A percentile compares a stretch with the other conserved stretches of the same genome.
Conservation (phyloP, 768 basidiomycete genomes). For the Agrocybe pediades region DNA sequence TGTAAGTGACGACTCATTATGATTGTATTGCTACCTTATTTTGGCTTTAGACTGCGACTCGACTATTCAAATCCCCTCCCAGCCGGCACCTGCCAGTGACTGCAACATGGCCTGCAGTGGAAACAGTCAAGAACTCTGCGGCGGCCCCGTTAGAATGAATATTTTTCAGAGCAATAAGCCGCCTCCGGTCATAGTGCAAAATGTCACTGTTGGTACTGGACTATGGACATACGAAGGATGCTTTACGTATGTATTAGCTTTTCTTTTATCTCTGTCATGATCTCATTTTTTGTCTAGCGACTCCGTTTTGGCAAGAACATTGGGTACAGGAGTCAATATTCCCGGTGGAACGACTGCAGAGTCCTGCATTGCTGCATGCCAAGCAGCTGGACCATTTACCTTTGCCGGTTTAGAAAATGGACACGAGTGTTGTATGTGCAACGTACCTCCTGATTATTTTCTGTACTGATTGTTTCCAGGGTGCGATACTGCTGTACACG, state of each 20-base stretch:
- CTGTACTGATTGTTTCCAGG: conserved; percentile 23
- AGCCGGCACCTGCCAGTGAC: conserved; percentile 42
- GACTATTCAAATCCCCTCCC: conserved; percentile 48
- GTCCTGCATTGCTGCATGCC: conserved; percentile 50
- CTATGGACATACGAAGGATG: conserved; percentile 65
- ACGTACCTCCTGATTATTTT: background rate
- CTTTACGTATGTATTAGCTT: conserved; percentile 47
- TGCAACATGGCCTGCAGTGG: conserved; percentile 59
- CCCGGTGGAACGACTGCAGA: conserved; percentile 48
- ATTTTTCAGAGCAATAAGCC: conserved; percentile 56
- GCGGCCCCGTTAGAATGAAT: conserved; percentile 51
- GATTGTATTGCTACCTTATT: background rate
- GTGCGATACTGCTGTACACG: conserved; percentile 37
- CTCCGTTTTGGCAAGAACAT: conserved; percentile 30
- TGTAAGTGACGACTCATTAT: conserved; percentile 28
- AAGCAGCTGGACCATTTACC: conserved; percentile 37
- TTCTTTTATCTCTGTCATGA: background rate
- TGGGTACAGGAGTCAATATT: conserved; percentile 37
- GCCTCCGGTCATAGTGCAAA: conserved; percentile 50
- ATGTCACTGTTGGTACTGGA: conserved; percentile 32
- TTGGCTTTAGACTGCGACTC: conserved; percentile 57
- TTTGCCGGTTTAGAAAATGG: conserved; percentile 49
- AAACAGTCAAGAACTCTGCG: conserved; percentile 54
- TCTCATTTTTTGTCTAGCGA: conserved; percentile 27
- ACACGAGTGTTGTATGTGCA: conserved; percentile 48